phyloP scores from a whole-genome alignment of 345 rosid genomes.

The Corchorus capsularis region DNA sequence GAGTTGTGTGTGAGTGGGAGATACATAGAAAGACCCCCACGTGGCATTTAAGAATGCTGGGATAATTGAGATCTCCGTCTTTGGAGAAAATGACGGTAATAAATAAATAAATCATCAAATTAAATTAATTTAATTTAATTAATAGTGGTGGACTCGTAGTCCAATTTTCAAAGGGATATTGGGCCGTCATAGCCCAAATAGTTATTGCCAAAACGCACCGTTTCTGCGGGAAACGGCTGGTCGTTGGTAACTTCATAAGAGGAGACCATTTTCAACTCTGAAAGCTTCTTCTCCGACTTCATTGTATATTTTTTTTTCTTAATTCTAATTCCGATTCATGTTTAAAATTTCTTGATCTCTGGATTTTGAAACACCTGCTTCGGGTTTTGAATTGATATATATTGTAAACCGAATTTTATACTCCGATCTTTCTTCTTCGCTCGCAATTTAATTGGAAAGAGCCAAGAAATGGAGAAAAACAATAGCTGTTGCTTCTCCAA shows the following conservation, averaged over 20 bases:
- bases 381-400: not conserved
- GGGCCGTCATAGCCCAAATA: not conserved
- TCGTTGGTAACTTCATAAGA: no score
- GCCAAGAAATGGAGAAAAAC: conserved; percentile 25
- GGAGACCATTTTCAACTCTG: no score
- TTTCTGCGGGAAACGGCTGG: not conserved
- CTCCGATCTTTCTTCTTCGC: not conserved
- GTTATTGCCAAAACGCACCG: not conserved
- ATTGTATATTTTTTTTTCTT: not conserved
- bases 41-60: not conserved
- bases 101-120: not conserved
- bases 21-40: not conserved
- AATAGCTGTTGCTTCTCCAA: conserved; percentile 18
- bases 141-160: not conserved
- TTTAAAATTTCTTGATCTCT: not conserved
- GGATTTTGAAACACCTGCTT: not conserved
- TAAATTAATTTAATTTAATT: no score
- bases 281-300: not conserved
- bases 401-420: not conserved
- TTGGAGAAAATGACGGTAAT: conserved; percentile 8
- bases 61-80: not conserved
- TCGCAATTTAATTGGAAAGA: not conserved
- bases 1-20: not conserved
- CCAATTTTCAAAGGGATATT: not conserved
- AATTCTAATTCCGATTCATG: not conserved